Conservation (phyloP, 2,329 filamentous ascomycete species). For the Lachnellula occidentalis region DNA sequence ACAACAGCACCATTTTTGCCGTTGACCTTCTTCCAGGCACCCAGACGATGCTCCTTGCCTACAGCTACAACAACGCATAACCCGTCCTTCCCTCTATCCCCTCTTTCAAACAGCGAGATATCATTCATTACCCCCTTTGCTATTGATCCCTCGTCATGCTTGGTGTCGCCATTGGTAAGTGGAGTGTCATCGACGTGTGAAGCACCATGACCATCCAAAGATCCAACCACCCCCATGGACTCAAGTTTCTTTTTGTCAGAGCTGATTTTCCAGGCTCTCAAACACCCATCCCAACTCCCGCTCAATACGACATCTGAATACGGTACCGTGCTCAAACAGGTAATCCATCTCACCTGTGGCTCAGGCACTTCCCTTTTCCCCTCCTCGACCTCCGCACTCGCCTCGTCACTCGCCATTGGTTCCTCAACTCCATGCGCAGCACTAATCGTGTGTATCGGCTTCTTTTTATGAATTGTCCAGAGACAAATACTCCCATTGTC, state of each 20-base stretch:
- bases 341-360: slow-evolving; percentile 80
- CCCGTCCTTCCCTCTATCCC: slow-evolving; percentile 69
- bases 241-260: slow-evolving; percentile 78
- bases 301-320: slow-evolving; percentile 87
- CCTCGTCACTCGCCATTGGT: slow-evolving; percentile 58
- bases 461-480: slow-evolving; percentile 92
- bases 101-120: slow-evolving; percentile 79
- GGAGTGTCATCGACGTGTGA: not conserved
- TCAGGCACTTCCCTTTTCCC: slow-evolving; percentile 54
- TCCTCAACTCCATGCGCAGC: slow-evolving; percentile 83
- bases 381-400: slow-evolving; percentile 66
- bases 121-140: slow-evolving; percentile 75
- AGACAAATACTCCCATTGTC: slow-evolving; percentile 84
- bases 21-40: slow-evolving; percentile 62
- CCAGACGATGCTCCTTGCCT: slow-evolving; percentile 79
- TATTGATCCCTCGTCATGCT: slow-evolving; percentile 13
- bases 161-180: slow-evolving; percentile 3
- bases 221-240: slow-evolving; percentile 58
- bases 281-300: slow-evolving; percentile 88
- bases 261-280: slow-evolving; percentile 79
- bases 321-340: slow-evolving; percentile 77
- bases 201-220: slow-evolving; percentile 8
- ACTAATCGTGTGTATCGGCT: slow-evolving; percentile 74
- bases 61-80: slow-evolving; percentile 81
- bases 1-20: slow-evolving; percentile 82